Base-by-base conservation (phyloP, 108 stramenopile species). In the Cyclotella sp. region DNA sequence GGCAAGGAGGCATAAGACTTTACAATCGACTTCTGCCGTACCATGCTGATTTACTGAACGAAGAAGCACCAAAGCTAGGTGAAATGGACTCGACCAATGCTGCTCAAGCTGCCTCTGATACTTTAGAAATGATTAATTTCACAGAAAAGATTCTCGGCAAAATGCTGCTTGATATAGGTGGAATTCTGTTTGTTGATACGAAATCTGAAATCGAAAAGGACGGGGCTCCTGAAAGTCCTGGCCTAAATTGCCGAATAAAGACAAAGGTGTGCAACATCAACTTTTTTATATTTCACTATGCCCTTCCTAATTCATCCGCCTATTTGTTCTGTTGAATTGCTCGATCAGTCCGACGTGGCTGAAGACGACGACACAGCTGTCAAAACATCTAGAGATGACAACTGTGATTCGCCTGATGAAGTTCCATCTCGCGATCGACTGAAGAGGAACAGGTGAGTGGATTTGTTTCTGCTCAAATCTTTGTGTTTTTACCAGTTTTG, bases 1-100 rank as follows among this genome's bases (percentile, higher is more conserved):
- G 89, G 34, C 86, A 89, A 84, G 91, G 91, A 4, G 82, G 89
- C 47, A 84, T 85, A 24, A 84, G 89, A 45, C 84, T 92, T 15
- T 89, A 86, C 65, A 85, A 90, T 52, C 80, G 89, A 41, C 81
- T 92, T 40, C 60, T 84, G 30, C 85, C 88, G 14, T 90, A 86
- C 53, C 83, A 84, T 54, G 68, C 76, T 42, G 51, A 75, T 39
- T 62, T 92, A 12, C 70, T 90, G 4, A 79, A 86, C 54, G 82
- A 47, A 26, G 83, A 81, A 29, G 82, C 75, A 27, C 86, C 86
- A 22, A 68, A 69, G 52, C 76, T 87, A 46, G 77, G 79, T 24
- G 72, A 87, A 27, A 84, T 81, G 43, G 75, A 75, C 55, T 81
- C 75, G 11, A 77, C 84, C 40, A 71, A 76, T 71, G 80, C 87